These are phyloP conservation scores for Colletotrichum lini DNA, from an alignment of 2,329 filamentous ascomycete species.

Conservation along the genomic window DNA sequence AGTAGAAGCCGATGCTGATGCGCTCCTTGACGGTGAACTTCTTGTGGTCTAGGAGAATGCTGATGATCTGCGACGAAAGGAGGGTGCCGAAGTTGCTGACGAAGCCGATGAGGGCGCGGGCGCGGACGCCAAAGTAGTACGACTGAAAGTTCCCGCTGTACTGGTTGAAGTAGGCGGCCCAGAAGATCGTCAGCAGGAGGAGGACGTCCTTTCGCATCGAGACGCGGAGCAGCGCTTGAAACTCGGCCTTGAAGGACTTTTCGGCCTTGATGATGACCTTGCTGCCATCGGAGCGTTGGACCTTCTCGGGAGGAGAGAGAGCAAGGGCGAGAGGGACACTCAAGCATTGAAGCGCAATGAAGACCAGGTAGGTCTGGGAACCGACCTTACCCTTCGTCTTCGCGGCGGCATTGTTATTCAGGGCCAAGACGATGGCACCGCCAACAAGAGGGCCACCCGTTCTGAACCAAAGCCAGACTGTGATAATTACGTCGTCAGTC, in stretches of 20 bases:
- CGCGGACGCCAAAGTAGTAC: conserved; percentile 56
- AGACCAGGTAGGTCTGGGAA: conserved; percentile 48
- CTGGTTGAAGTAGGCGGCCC: conserved; percentile 49
- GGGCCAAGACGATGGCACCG: conserved; percentile 60
- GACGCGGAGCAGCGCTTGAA: conserved; percentile 45
- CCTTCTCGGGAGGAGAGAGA: conserved; percentile 48
- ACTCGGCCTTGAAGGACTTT: conserved; percentile 45
- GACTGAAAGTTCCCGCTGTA: conserved; percentile 64
- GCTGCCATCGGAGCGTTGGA: conserved; percentile 47
- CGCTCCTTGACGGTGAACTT: conserved; percentile 54
- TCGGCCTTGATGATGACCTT: conserved; percentile 46
- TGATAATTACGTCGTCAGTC: neutral
- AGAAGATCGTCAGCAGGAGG: conserved; percentile 46
- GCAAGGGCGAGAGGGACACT: conserved; percentile 47
- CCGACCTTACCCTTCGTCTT: conserved; percentile 47
- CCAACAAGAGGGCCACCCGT: conserved; percentile 64
- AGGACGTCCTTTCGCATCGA: conserved; percentile 44
- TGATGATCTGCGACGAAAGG: conserved; percentile 61
- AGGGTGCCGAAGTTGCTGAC: conserved; percentile 54
- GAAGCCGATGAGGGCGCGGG: conserved; percentile 63
- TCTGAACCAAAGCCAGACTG: conserved; percentile 60
- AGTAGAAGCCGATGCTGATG: conserved; percentile 60
- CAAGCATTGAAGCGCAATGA: conserved; percentile 49
- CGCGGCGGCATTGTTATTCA: conserved; percentile 52
- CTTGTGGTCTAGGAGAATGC: conserved; percentile 60